Evolutionary conservation across 106 monocot species (phyloP).

Genomic region (Narthecium ossifragum): DNA sequence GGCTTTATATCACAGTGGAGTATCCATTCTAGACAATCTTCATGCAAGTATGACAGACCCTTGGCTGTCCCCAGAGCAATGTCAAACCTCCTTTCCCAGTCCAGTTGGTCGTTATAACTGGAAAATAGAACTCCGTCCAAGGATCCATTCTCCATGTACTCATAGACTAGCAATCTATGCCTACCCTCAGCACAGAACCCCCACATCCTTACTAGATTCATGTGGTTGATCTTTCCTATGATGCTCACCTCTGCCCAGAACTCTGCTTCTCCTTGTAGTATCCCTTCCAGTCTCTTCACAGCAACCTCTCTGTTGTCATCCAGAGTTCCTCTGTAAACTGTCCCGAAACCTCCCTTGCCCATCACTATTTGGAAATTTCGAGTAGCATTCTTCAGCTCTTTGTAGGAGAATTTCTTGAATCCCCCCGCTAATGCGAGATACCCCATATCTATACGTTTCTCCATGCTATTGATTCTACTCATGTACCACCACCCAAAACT

Average conservation of each 20-base stretch:
- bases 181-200: conserved; percentile 25
- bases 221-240: conserved; percentile 29
- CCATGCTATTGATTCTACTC: not conserved
- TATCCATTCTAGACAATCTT: conserved; percentile 12
- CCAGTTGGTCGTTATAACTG: not conserved
- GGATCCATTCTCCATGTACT: conserved; percentile 7
- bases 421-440: not conserved
- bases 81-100: conserved; percentile 2
- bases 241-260: conserved; percentile 37
- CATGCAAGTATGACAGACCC: conserved; percentile 9
- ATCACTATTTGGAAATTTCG: conserved; percentile 5
- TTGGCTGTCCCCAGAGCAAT: conserved; percentile 7
- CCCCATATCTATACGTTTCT: too few species aligned
- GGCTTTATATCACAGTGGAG: conserved; percentile 18
- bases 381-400: conserved; percentile 8
- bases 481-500: conserved; percentile 10
- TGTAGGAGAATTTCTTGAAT: conserved; percentile 4
- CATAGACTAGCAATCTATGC: conserved; percentile 22
- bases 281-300: conserved; percentile 13
- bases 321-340: conserved; percentile 12
- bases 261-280: conserved; percentile 11
- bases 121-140: conserved; percentile 3
- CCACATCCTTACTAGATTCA: conserved; percentile 35
- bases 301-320: conserved; percentile 15
- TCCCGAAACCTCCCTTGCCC: not conserved